phyloP scores from a whole-genome alignment of 345 rosid genomes.

The Trapa incisa region DNA sequence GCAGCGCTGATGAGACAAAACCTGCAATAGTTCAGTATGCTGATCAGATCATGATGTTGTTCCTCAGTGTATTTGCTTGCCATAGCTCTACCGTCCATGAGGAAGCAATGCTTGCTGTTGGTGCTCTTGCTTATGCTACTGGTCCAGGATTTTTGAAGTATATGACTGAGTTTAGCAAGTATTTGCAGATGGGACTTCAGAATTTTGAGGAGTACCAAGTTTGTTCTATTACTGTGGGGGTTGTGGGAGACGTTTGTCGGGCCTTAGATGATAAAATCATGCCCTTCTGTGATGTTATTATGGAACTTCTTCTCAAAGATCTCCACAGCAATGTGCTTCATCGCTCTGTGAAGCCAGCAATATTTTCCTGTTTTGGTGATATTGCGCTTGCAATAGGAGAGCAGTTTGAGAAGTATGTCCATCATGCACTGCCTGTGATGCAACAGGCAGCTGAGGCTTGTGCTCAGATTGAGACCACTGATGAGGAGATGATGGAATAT shows the following conservation, averaged over 20 bases:
- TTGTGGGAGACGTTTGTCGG: slow-evolving; percentile 81
- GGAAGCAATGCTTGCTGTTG: slow-evolving; percentile 98
- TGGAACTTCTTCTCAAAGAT: slow-evolving; percentile 57
- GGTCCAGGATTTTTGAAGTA: slow-evolving; percentile 72
- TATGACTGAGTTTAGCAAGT: slow-evolving; percentile 66
- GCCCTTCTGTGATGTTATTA: slow-evolving; percentile 82
- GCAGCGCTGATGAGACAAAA: slow-evolving; percentile 52
- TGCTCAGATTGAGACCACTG: slow-evolving; percentile 49
- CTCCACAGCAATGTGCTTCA: slow-evolving; percentile 68
- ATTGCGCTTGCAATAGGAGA: slow-evolving; percentile 79
- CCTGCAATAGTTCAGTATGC: slow-evolving; percentile 48
- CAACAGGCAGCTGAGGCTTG: slow-evolving; percentile 76
- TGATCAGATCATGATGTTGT: slow-evolving; percentile 73
- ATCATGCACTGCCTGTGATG: slow-evolving; percentile 55
- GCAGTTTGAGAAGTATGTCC: slow-evolving; percentile 62
- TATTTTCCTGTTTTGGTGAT: slow-evolving; percentile 87
- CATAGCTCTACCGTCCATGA: slow-evolving; percentile 92
- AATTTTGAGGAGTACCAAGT: slow-evolving; percentile 90
- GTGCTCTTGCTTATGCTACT: slow-evolving; percentile 85
- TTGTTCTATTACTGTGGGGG: slow-evolving; percentile 82
- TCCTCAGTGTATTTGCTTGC: slow-evolving; percentile 77
- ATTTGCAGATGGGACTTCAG: slow-evolving; percentile 81
- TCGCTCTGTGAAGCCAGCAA: slow-evolving; percentile 92
- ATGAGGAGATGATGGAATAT: slow-evolving; percentile 77
- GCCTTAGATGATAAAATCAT: slow-evolving; percentile 64